Evolutionary conservation across 495 filamentous ascomycete species (phyloP).

Genomic region (Chaetomium fimeti): DNA sequence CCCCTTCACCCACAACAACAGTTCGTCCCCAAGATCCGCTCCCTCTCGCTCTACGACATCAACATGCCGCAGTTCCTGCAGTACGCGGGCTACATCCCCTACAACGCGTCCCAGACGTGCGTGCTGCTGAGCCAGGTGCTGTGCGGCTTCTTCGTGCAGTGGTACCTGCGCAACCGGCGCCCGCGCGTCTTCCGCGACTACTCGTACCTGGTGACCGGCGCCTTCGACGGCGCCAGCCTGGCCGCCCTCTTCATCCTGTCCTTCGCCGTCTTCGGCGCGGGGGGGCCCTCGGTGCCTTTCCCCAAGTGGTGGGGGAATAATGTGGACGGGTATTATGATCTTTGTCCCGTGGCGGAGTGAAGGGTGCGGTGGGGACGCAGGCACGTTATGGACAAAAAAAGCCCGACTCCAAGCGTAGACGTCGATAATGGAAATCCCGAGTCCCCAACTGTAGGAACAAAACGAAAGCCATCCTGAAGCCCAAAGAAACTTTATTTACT

Average conservation of each 20-base stretch:
- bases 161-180: conserved; percentile 50
- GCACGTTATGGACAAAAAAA: too few species aligned
- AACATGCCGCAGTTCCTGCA: conserved; percentile 48
- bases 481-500: too few species aligned
- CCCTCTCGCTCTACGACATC: conserved; percentile 38
- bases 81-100: conserved; percentile 48
- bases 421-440: too few species aligned
- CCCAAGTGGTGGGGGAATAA: conserved; percentile 56
- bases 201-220: conserved; percentile 56
- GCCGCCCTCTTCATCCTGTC: conserved; percentile 56
- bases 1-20: conserved; percentile 25
- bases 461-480: too few species aligned
- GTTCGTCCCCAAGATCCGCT: conserved; percentile 44
- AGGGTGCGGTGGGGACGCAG: background rate
- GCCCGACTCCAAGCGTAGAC: too few species aligned
- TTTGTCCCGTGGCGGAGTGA: conserved; percentile 30
- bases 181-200: conserved; percentile 58
- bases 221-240: conserved; percentile 55
- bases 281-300: conserved; percentile 38
- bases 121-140: conserved; percentile 32
- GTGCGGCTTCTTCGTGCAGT: conserved; percentile 50
- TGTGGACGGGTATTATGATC: conserved; percentile 36
- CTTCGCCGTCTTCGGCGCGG: conserved; percentile 58
- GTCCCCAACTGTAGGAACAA: too few species aligned
- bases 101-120: conserved; percentile 46